A percentile compares a stretch with the other conserved stretches of the same genome.
Evolutionary conservation across 2,329 filamentous ascomycete species (phyloP).

Genomic region (Ophiognomonia clavigignenti-juglandacearum): DNA sequence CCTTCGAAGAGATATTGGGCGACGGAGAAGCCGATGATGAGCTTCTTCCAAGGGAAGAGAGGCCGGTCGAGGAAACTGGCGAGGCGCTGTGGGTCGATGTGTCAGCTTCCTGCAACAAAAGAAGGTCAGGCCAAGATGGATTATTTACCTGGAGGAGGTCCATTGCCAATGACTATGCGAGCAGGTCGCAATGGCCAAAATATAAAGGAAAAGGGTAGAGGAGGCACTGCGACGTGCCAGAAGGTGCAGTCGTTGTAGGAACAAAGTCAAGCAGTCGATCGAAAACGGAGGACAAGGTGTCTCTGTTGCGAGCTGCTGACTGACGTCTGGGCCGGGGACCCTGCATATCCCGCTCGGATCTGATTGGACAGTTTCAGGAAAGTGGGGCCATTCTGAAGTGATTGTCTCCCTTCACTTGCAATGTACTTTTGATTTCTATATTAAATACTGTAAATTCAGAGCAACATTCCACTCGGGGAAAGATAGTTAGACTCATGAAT

Average conservation of each 20-base stretch:
- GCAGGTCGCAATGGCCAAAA: constrained; percentile 10
- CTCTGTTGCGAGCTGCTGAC: constrained; percentile 8
- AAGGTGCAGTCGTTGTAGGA: background rate
- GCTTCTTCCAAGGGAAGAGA: constrained; percentile 93
- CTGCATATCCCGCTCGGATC: background rate
- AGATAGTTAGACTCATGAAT: no score
- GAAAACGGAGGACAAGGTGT: constrained; percentile 16
- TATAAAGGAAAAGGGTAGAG: constrained; percentile 1
- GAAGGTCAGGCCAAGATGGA: background rate
- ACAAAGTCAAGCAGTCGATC: background rate
- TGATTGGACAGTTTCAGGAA: background rate
- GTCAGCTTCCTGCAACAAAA: constrained; percentile 20
- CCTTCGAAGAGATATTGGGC: constrained; percentile 89
- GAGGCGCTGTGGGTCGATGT: constrained; percentile 50
- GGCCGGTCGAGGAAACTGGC: constrained; percentile 85
- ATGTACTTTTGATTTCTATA: background rate
- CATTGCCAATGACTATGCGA: constrained; percentile 20
- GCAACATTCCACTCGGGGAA: no score
- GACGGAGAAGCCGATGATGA: constrained; percentile 91
- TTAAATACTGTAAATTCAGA: no score
- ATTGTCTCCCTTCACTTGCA: background rate
- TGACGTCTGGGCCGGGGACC: background rate
- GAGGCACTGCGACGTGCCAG: constrained; percentile 11
- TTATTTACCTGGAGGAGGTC: constrained; percentile 30
- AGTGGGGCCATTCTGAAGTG: background rate